Evolutionary conservation across 108 stramenopile genomes (phyloP), one percentile per base, ranked within the genome.

Genomic region (Heterococcus sp.): DNA sequence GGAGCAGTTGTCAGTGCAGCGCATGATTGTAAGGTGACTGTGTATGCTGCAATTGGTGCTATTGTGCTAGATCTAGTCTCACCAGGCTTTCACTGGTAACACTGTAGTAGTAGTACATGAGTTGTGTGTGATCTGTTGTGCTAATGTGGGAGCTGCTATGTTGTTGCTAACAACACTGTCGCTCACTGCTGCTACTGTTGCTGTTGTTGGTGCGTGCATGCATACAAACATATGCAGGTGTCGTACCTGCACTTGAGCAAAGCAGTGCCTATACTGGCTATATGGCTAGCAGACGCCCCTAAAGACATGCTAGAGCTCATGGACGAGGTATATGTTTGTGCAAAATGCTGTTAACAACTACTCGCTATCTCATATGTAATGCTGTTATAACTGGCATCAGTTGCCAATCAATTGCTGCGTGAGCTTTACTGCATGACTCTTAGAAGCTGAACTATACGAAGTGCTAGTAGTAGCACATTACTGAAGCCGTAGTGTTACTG

Each of bases 241-340:
- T 65, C 58, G 69, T 84, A 84, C 82, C 76, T 83, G 29, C 73
- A 83, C 67, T 46, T 84, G 35, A 71, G 82, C 14, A 68, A 84
- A 72, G 83, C 81, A 11, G 82, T 69, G 11, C 83, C 84, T 26
- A 83, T 86, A 38, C 78, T 99, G 84, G 97, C 95, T 32, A 89
- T 96, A 58, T 99, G 97, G 97, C 74, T 96, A 39, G 92, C 93
- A 26, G 96, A 99, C 70, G 95, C 92, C 29, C 98, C 98, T 30
- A 84, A 87, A 36, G 96, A 96, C 82, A 94, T 99, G 90, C 89
- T 98, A 35, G 92, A 93, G 66, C 90, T 95, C 5, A 86, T 97
- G 72, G 92, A 95, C 93, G 26, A 79, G 35, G 83, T 81, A 68
- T 32, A 39, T n/a, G n/a, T n/a, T n/a, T n/a, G n/a, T n/a, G n/a